Conservation (phyloP, 2,329 filamentous ascomycete species). For the Biscogniauxia marginata region DNA sequence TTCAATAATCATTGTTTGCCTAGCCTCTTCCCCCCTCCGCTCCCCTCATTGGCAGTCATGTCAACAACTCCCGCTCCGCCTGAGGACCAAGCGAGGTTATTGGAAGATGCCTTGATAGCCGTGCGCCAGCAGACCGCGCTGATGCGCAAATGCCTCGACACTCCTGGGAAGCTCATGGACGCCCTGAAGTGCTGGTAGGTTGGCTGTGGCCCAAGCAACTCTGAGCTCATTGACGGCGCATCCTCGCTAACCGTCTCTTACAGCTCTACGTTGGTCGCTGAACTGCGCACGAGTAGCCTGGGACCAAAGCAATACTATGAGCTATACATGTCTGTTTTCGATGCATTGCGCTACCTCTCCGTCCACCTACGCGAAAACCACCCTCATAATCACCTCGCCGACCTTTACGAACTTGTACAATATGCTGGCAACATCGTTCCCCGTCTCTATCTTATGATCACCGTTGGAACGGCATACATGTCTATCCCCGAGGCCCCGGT, state of each 20-base stretch:
- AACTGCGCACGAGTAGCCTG: conserved; percentile 92
- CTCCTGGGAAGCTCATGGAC: conserved; percentile 98
- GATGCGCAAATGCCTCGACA: conserved; percentile 98
- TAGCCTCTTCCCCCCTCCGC: background rate
- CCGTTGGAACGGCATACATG: conserved; percentile 99
- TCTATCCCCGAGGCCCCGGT: conserved; percentile 95
- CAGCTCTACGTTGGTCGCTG: conserved; percentile 97
- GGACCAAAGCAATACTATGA: conserved; percentile 99
- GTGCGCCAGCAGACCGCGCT: conserved; percentile 95
- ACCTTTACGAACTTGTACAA: conserved; percentile 95
- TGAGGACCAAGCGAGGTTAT: conserved; percentile 84
- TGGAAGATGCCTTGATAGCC: conserved; percentile 94
- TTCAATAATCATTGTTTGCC: background rate
- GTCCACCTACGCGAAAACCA: conserved; percentile 97
- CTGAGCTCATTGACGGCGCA: conserved; percentile 2
- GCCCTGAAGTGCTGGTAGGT: conserved; percentile 97
- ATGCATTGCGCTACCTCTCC: conserved; percentile 92
- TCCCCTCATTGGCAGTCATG: conserved; percentile 26
- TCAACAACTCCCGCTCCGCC: conserved; percentile 58
- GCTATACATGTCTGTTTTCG: conserved; percentile 98
- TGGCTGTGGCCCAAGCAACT: conserved; percentile 1
- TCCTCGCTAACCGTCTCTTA: conserved; percentile 22
- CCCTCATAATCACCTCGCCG: conserved; percentile 94
- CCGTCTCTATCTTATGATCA: conserved; percentile 97
- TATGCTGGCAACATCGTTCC: conserved; percentile 98